Evolutionary conservation across 352 stramenopile genomes (phyloP).

Genomic region (Chrysophaeum taylorii): DNA sequence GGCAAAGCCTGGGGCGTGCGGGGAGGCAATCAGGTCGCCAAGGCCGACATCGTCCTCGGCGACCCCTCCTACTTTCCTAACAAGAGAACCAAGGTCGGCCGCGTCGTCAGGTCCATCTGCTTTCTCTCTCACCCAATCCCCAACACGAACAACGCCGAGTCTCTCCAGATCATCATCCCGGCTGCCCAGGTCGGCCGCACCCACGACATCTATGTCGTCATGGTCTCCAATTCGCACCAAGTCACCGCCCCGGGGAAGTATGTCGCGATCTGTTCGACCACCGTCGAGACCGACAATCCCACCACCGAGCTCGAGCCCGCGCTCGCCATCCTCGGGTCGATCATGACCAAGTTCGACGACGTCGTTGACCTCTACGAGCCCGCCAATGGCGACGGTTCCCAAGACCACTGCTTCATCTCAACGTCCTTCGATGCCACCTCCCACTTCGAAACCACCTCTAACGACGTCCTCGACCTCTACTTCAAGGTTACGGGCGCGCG

Average conservation of each 20-base stretch:
- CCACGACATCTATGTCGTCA: constrained; percentile 98
- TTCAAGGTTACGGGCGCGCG: constrained; percentile 92
- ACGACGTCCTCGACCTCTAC: constrained; percentile 93
- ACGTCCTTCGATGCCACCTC: constrained; percentile 82
- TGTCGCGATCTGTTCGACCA: constrained; percentile 95
- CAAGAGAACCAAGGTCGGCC: constrained; percentile 79
- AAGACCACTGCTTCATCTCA: constrained; percentile 96
- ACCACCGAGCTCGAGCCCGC: constrained; percentile 83
- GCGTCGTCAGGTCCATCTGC: constrained; percentile 96
- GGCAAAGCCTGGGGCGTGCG: constrained; percentile 81
- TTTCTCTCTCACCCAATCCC: constrained; percentile 95
- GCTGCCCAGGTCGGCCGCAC: constrained; percentile 73
- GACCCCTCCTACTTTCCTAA: constrained; percentile 95
- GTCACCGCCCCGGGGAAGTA: constrained; percentile 91
- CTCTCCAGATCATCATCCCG: constrained; percentile 97
- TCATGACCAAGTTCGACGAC: constrained; percentile 90
- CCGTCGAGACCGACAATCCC: constrained; percentile 87
- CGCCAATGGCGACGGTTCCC: constrained; percentile 64
- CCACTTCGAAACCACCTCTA: constrained; percentile 93
- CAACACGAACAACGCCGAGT: constrained; percentile 89
- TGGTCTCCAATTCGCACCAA: constrained; percentile 82
- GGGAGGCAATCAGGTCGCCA: constrained; percentile 83
- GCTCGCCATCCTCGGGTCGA: constrained; percentile 85
- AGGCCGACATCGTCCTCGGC: constrained; percentile 92
- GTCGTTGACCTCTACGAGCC: constrained; percentile 89